A percentile compares a stretch with the other conserved stretches of the same genome.
Evolutionary conservation across 1,284 basidiomycete genomes (phyloP).

Genomic region (Schizopora paradoxa): DNA sequence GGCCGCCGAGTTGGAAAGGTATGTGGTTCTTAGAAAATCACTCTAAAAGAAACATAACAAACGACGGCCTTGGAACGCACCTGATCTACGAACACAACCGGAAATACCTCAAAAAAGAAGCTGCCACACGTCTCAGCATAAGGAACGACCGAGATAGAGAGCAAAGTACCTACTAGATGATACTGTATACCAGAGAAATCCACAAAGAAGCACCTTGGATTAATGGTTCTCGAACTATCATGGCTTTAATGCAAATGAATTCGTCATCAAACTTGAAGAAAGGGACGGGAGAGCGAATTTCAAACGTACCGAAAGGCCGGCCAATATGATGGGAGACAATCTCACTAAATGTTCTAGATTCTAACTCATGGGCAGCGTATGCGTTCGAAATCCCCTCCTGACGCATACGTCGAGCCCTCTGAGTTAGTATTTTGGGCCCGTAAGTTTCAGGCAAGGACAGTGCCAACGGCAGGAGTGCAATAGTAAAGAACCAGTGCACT

Average conservation of each 20-base stretch:
- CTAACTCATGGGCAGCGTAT: slow-evolving; percentile 21
- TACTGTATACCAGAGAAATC: slow-evolving; percentile 24
- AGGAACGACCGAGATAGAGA: slow-evolving; percentile 7
- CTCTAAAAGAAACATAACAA: background rate
- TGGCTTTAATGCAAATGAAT: slow-evolving; percentile 22
- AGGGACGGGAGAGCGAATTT: background rate
- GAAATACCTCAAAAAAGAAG: slow-evolving; percentile 26
- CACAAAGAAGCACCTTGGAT: slow-evolving; percentile 24
- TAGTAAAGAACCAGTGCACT: slow-evolving; percentile 21
- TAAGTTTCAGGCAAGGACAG: slow-evolving; percentile 24
- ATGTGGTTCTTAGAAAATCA: slow-evolving; percentile 20
- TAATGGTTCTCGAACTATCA: slow-evolving; percentile 23
- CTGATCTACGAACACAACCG: slow-evolving; percentile 23
- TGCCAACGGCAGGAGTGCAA: slow-evolving; percentile 21
- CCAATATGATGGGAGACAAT: slow-evolving; percentile 20
- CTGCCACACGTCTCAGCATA: background rate
- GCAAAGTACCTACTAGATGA: slow-evolving; percentile 22
- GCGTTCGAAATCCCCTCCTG: slow-evolving; percentile 19
- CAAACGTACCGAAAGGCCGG: slow-evolving; percentile 21
- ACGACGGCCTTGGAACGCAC: background rate
- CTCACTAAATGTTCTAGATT: slow-evolving; percentile 16
- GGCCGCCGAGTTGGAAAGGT: slow-evolving; percentile 18
- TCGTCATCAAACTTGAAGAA: too few relatives aligned
- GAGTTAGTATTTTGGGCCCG: slow-evolving; percentile 21
- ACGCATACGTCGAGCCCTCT: slow-evolving; percentile 19